A percentile compares a stretch with the other conserved stretches of the same genome.
These are phyloP conservation scores for Kurtzmaniella cleridarum DNA, from an alignment of 805 yeast species.

Conservation along the genomic window DNA sequence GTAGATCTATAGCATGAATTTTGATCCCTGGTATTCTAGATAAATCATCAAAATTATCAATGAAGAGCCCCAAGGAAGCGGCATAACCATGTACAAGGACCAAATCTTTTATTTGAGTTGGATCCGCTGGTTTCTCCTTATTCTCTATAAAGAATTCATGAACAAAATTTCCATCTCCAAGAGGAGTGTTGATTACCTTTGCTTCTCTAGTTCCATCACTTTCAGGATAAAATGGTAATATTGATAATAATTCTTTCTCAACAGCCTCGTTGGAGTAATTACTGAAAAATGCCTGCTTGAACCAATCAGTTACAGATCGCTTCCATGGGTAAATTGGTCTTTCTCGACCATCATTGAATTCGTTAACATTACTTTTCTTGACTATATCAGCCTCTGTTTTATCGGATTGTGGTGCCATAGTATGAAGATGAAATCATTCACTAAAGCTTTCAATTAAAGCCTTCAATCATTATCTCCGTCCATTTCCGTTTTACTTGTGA, in stretches of 20 bases:
- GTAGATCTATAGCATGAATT: slow-evolving; percentile 64
- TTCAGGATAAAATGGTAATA: slow-evolving; percentile 55
- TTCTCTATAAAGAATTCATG: slow-evolving; percentile 72
- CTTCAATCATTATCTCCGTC: too few species aligned
- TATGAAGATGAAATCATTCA: slow-evolving; percentile 2
- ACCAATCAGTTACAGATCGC: slow-evolving; percentile 24
- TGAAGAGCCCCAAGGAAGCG: slow-evolving; percentile 80
- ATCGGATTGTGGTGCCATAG: slow-evolving; percentile 1
- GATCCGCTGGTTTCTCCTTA: slow-evolving; percentile 28
- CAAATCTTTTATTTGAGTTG: slow-evolving; percentile 37
- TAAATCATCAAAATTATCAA: slow-evolving; percentile 55
- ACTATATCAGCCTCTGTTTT: slow-evolving; percentile 1
- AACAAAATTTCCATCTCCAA: slow-evolving; percentile 53
- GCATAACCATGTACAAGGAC: slow-evolving; percentile 91
- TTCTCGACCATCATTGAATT: slow-evolving; percentile 15
- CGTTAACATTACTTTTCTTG: slow-evolving; percentile 4
- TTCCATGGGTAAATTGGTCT: slow-evolving; percentile 13
- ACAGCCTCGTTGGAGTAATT: slow-evolving; percentile 21
- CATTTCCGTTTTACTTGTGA: too few species aligned
- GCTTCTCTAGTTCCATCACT: slow-evolving; percentile 44
- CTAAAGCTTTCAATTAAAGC: not conserved
- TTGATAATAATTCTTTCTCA: slow-evolving; percentile 43
- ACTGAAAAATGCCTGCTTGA: slow-evolving; percentile 17
- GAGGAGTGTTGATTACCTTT: slow-evolving; percentile 47
- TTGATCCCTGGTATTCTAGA: slow-evolving; percentile 47